phyloP scores from a whole-genome alignment of 2,329 filamentous ascomycete species.

The Fusarium buxicola region DNA sequence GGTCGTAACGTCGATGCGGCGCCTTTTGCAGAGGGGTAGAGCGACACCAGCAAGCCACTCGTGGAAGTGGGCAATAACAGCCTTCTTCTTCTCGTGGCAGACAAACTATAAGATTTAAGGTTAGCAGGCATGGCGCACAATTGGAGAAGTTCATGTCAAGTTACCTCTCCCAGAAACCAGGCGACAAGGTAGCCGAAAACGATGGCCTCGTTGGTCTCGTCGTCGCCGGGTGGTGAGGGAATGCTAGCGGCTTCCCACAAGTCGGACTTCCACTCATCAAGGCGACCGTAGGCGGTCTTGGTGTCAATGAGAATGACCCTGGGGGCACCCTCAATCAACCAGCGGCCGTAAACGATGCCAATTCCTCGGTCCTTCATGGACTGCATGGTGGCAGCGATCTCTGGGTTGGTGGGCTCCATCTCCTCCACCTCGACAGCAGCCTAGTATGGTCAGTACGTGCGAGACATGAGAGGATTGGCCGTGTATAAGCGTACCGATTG shows the following conservation, averaged over 20 bases:
- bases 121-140: conserved; percentile 25
- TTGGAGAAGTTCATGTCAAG: conserved; percentile 36
- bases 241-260: conserved; percentile 94
- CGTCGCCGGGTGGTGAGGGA: conserved; percentile 89
- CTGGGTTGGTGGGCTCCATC: conserved; percentile 83
- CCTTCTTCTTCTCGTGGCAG: conserved; percentile 88
- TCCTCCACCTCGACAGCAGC: conserved; percentile 98
- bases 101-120: conserved; percentile 74
- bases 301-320: conserved; percentile 95
- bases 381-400: conserved; percentile 83
- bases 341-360: conserved; percentile 90
- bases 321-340: conserved; percentile 97
- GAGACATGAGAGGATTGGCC: neutral
- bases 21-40: conserved; percentile 89
- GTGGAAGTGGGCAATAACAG: conserved; percentile 98
- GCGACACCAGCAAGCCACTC: conserved; percentile 98
- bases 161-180: conserved; percentile 97
- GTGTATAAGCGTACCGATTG: conserved; percentile 73
- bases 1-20: conserved; percentile 94
- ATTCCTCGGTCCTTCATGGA: conserved; percentile 95
- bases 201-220: conserved; percentile 97
- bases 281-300: conserved; percentile 87
- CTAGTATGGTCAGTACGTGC: conserved; percentile 56
- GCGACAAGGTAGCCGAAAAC: conserved; percentile 97
- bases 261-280: conserved; percentile 97